Percentiles rank a stretch among this genome's conserved stretches.
Conservation (phyloP, 148 eudicot genomes). For the Camellia lanceoleosa region DNA sequence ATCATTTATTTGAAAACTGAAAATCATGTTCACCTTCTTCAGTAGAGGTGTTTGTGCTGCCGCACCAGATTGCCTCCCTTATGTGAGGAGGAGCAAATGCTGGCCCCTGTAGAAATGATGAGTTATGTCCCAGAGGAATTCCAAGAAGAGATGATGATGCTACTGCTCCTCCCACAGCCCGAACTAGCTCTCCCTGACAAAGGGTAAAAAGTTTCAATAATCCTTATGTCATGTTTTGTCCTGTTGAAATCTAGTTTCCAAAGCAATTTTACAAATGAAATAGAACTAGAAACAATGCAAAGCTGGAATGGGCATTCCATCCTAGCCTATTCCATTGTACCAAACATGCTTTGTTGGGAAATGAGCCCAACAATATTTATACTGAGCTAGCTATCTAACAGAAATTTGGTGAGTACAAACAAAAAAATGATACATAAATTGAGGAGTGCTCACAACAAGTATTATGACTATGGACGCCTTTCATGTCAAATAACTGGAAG, state of each 20-base stretch:
- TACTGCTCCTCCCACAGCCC: slow-evolving; percentile 85
- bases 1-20: background rate
- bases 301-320: too few relatives aligned
- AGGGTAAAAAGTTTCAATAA: slow-evolving; percentile 8
- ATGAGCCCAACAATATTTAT: too few relatives aligned
- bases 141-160: slow-evolving; percentile 88
- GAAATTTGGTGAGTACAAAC: too few relatives aligned
- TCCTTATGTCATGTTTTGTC: background rate
- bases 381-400: too few relatives aligned
- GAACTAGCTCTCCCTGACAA: slow-evolving; percentile 77
- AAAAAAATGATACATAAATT: background rate
- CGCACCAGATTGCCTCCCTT: slow-evolving; percentile 97
- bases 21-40: slow-evolving; percentile 61
- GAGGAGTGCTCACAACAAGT: background rate
- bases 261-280: background rate
- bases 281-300: too few relatives aligned
- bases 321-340: too few relatives aligned
- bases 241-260: background rate
- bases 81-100: slow-evolving; percentile 98
- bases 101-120: slow-evolving; percentile 96
- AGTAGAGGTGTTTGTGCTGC: slow-evolving; percentile 87
- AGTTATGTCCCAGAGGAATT: slow-evolving; percentile 92
- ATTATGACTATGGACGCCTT: too few relatives aligned
- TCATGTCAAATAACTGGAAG: too few relatives aligned
- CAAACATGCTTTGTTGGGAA: too few relatives aligned